Evolutionary conservation across 2,329 filamentous ascomycete species (phyloP), one percentile per base, ranked within the genome.

Genomic region (Lachnellula occidentalis): DNA sequence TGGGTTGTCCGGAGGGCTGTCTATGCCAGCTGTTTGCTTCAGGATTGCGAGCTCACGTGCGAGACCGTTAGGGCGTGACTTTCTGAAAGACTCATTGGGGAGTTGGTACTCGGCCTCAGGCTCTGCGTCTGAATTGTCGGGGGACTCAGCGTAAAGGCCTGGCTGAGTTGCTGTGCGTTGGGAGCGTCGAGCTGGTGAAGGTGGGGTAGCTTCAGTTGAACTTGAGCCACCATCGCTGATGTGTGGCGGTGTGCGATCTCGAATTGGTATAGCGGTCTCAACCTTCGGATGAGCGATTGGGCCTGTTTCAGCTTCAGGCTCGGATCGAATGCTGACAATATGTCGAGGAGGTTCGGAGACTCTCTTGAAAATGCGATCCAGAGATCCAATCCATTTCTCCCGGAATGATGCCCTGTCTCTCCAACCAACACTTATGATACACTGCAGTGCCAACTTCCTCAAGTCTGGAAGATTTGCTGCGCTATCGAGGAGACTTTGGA

Each of bases 361-460:
- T 15, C 82, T 76, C 48, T 84, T 76, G 64, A 90, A 92, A 2
- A 90, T 78, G 12, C 75, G 77, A 53, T 83, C 79, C 50, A 96
- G 74, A 58, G 78, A 84, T n/a, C 80, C 76, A 48, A 84, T 84
- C 89, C 91, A 95, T 60, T 82, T 81, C 61, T 87, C 83, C 39
- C 92, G 82, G 65, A 96, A 86, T n/a, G 79, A 79, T 17, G 88
- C 88, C 42, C 92, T 83, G 66, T 90, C 83, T 58, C 90, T 85
- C 89, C 91, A 96, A 24, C 87, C 85, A 45, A 84, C 80, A 65
- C 92, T 83, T 47, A 96, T 76, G 70, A 90, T 92, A 1, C 87
- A 85, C 64, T 88, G 61, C 47, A 96, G 80, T 1, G 81, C 78
- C 11, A 96, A 73, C 43, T 79, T 76, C 8, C 90, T 85, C 22